Percentiles rank a stretch among this genome's conserved stretches.
These are phyloP conservation scores for Globisporangium perplexum DNA, from an alignment of 352 stramenopile species.

Conservation along the genomic window DNA sequence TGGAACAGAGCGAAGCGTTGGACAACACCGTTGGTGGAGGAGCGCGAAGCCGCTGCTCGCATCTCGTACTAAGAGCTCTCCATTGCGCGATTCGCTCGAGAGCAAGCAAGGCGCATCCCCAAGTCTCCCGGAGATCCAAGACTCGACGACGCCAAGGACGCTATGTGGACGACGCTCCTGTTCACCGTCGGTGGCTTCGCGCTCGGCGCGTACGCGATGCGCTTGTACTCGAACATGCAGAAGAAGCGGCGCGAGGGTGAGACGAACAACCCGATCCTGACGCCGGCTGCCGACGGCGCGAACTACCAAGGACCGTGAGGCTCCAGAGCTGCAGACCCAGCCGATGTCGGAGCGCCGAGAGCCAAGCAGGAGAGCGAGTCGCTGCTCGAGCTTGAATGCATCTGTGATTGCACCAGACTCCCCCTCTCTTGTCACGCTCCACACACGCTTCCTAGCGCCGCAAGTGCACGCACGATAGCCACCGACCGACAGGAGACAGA, in stretches of 20 bases:
- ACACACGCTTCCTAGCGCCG: neutral
- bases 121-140: neutral
- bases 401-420: too few relatives aligned
- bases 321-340: too few relatives aligned
- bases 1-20: neutral
- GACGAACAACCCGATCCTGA: constrained; percentile 7
- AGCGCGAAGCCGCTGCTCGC: neutral
- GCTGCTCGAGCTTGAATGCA: too few relatives aligned
- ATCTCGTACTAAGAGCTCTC: neutral
- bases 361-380: too few relatives aligned
- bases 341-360: too few relatives aligned
- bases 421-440: too few relatives aligned
- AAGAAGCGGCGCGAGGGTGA: constrained; percentile 6
- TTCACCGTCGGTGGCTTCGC: constrained; percentile 10
- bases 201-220: constrained; percentile 8
- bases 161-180: constrained; percentile 7
- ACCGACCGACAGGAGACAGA: neutral
- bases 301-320: constrained; percentile 5
- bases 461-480: too few relatives aligned
- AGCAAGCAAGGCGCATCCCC: neutral
- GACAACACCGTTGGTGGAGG: neutral
- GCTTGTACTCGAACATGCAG: neutral
- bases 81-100: neutral
- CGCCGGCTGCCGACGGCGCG: neutral
- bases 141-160: neutral